Conservation (phyloP, 2,329 filamentous ascomycete species). For the Didymella pinodella region DNA sequence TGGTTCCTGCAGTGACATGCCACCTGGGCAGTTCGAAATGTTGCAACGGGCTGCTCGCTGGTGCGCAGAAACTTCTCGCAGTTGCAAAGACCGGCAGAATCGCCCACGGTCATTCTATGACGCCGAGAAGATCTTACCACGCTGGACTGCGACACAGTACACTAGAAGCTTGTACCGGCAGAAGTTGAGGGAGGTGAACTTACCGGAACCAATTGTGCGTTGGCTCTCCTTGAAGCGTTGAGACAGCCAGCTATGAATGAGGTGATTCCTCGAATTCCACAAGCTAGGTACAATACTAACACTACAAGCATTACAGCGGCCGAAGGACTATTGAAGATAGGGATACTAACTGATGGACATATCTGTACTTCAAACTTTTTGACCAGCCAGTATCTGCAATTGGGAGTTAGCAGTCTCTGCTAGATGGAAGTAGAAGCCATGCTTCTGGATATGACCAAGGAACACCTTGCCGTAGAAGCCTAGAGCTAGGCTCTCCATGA, state of each 20-base stretch:
- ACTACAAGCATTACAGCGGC: neutral
- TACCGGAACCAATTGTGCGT: neutral
- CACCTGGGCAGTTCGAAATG: neutral
- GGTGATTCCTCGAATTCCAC: neutral
- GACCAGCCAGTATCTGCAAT: neutral
- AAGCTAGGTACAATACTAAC: neutral
- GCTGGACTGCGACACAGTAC: neutral
- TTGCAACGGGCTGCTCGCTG: neutral
- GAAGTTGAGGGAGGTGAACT: neutral
- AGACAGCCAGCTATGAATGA: neutral
- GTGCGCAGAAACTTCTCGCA: neutral
- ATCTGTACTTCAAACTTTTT: neutral
- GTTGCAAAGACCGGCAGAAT: neutral
- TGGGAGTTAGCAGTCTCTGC: neutral
- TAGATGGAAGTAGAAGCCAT: neutral
- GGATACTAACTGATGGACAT: no score
- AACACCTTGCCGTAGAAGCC: neutral
- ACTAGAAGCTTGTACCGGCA: neutral
- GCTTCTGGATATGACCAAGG: neutral
- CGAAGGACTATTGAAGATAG: neutral
- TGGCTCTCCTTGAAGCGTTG: neutral
- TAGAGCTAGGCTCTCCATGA: neutral
- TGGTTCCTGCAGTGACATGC: neutral
- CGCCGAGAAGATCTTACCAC: neutral
- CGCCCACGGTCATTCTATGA: neutral